Conservation (phyloP, 1,284 basidiomycete genomes). For the Moesziomyces parantarcticus region DNA sequence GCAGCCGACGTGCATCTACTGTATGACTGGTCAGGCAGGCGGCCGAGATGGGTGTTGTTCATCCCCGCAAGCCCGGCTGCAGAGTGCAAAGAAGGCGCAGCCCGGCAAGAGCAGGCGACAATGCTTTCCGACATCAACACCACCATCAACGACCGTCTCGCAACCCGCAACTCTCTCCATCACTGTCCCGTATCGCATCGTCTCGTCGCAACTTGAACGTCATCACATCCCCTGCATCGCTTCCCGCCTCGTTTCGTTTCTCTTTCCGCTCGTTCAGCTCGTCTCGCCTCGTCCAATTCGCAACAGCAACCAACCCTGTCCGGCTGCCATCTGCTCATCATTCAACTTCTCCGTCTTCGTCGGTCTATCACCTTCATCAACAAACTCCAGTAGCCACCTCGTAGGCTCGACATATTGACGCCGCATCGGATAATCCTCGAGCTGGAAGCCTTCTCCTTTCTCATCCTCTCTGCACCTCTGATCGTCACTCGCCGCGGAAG, state of each 20-base stretch:
- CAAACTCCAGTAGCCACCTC: no score
- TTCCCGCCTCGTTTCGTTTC: background rate
- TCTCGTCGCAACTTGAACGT: background rate
- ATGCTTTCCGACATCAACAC: background rate
- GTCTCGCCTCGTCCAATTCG: background rate
- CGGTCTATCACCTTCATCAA: background rate
- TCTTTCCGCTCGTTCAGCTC: background rate
- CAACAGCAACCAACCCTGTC: conserved; percentile 7
- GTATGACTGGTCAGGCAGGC: background rate
- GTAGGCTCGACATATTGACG: background rate
- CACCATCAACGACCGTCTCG: background rate
- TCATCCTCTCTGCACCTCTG: no score
- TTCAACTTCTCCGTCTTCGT: background rate
- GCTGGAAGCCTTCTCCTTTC: no score
- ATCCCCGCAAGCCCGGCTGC: background rate
- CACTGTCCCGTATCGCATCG: background rate
- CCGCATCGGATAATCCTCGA: no score
- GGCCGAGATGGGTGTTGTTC: background rate
- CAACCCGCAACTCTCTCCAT: background rate
- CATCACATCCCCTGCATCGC: background rate
- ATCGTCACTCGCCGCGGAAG: no score
- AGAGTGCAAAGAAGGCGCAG: background rate
- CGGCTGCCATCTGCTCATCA: conserved; percentile 18
- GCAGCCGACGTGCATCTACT: no score
- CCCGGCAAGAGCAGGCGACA: no score